Conservation (phyloP, 2,329 filamentous ascomycete species). For the Arthrocladium fulminans region DNA sequence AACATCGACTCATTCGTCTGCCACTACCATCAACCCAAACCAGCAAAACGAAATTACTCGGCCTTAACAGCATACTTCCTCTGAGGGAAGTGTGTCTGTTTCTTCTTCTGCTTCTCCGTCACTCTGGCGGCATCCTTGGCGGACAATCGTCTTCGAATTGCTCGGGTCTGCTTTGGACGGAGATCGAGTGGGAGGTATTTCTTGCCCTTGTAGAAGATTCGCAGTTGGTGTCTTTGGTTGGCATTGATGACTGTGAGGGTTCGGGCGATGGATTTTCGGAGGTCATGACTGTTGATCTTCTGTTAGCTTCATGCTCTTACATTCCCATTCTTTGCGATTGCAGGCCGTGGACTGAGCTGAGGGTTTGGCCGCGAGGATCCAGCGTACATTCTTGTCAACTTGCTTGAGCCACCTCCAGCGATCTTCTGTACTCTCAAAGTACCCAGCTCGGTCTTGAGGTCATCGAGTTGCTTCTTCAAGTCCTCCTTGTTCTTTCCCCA, state of each 20-base stretch:
- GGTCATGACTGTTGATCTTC: slow-evolving; percentile 65
- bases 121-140: slow-evolving; percentile 77
- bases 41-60: slow-evolving; percentile 22
- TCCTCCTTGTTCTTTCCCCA: slow-evolving; percentile 99
- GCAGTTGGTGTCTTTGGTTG: slow-evolving; percentile 96
- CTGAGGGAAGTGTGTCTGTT: slow-evolving; percentile 89
- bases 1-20: slow-evolving; percentile 26
- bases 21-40: no score
- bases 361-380: no score
- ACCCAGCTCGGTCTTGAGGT: slow-evolving; percentile 93
- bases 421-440: slow-evolving; percentile 98
- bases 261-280: slow-evolving; percentile 98
- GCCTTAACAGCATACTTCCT: slow-evolving; percentile 98
- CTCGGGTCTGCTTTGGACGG: slow-evolving; percentile 95
- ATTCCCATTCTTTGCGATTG: slow-evolving; percentile 13
- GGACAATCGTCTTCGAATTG: slow-evolving; percentile 90
- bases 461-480: slow-evolving; percentile 85
- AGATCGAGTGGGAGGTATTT: slow-evolving; percentile 98
- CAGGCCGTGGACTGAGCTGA: no score
- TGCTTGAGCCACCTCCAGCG: slow-evolving; percentile 70
- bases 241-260: slow-evolving; percentile 99
- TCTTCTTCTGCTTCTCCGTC: slow-evolving; percentile 96
- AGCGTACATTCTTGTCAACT: slow-evolving; percentile 98
- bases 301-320: slow-evolving; percentile 24
- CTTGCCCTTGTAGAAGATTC: slow-evolving; percentile 99